A percentile compares a stretch with the other conserved stretches of the same genome.
Evolutionary conservation across 225 moss, liverwort and hornwort genomes (phyloP).

Genomic region (Climacium dendroides): DNA sequence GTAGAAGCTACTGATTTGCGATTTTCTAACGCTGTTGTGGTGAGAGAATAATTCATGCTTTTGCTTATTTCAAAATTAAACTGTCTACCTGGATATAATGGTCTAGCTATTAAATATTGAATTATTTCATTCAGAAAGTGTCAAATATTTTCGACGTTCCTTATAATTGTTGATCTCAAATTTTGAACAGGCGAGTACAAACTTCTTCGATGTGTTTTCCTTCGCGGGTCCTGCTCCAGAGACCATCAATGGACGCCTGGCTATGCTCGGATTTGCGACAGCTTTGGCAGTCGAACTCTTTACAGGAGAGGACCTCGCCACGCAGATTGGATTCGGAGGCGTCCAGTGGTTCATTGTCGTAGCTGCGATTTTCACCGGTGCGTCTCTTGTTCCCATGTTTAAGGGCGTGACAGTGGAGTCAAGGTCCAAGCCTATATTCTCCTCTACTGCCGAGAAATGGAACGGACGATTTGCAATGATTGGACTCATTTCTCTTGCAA

Average conservation of each 20-base stretch:
- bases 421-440: slow-evolving; percentile 37
- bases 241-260: slow-evolving; percentile 44
- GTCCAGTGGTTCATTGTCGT: slow-evolving; percentile 19
- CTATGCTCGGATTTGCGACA: slow-evolving; percentile 40
- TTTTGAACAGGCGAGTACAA: slow-evolving; percentile 24
- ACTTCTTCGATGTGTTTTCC: slow-evolving; percentile 32
- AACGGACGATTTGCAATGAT: slow-evolving; percentile 46
- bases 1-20: neutral
- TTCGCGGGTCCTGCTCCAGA: slow-evolving; percentile 42
- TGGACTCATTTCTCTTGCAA: slow-evolving; percentile 30
- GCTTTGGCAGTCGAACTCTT: slow-evolving; percentile 34
- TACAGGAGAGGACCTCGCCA: slow-evolving; percentile 25
- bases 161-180: neutral
- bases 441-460: slow-evolving; percentile 42
- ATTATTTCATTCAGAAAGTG: neutral
- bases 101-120: neutral
- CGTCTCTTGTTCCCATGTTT: slow-evolving; percentile 48
- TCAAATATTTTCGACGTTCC: neutral
- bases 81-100: neutral
- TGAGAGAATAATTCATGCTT: too few species aligned
- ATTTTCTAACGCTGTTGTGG: neutral
- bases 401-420: slow-evolving; percentile 34
- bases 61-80: neutral
- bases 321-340: slow-evolving; percentile 40
- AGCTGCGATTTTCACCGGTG: slow-evolving; percentile 26